These are phyloP conservation scores for Coemansia biformis DNA, from an alignment of 192 early-diverging fungal species.

Conservation along the genomic window DNA sequence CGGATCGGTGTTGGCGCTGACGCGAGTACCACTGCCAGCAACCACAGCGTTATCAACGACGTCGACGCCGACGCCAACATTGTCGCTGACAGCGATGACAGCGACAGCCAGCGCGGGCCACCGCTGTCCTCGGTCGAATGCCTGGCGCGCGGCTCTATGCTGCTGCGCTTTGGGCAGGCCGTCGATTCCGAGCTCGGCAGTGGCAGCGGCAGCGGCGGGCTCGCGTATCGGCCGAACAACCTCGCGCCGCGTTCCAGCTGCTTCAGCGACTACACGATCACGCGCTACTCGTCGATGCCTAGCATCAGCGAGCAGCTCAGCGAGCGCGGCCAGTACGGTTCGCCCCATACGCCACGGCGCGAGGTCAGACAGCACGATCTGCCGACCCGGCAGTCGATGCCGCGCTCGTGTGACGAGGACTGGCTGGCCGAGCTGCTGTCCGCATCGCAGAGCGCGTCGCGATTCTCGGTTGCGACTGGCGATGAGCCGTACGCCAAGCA, in stretches of 20 bases:
- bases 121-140: neutral
- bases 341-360: no score
- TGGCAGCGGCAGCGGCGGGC: constrained; percentile 2
- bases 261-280: constrained; percentile 8
- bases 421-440: constrained; percentile 9
- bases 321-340: no score
- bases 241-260: constrained; percentile 8
- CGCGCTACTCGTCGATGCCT: constrained; percentile 9
- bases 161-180: neutral
- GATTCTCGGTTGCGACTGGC: constrained; percentile 16
- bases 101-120: neutral
- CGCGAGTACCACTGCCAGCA: no score
- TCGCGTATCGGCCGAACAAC: neutral
- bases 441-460: constrained; percentile 12
- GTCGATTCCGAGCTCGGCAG: no score
- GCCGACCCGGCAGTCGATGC: no score
- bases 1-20: no score
- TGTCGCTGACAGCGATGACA: constrained; percentile 1
- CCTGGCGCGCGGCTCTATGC: neutral
- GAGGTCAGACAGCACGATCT: no score
- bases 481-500: constrained; percentile 9
- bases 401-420: constrained; percentile 5
- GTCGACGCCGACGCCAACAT: no score
- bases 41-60: no score
- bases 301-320: constrained; percentile 6